These are phyloP conservation scores for Colletotrichum siamense DNA, from an alignment of 2,329 filamentous ascomycete genomes.

Conservation along the genomic window DNA sequence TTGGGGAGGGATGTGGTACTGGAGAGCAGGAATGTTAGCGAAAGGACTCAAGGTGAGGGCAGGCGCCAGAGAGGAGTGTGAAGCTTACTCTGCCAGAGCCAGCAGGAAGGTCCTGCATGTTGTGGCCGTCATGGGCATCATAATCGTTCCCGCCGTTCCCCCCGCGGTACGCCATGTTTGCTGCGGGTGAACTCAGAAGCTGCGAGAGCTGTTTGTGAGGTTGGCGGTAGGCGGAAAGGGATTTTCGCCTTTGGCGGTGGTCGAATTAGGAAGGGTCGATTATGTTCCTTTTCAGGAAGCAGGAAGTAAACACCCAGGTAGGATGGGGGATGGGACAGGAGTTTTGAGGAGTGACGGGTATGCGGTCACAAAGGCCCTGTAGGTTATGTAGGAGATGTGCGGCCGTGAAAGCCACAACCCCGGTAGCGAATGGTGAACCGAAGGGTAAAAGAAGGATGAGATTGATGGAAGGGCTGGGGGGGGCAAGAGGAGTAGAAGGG, in stretches of 20 bases:
- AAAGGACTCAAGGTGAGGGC: neutral
- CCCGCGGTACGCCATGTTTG: conserved; percentile 67
- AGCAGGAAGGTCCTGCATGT: conserved; percentile 69
- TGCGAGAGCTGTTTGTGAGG: neutral
- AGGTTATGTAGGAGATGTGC: conserved; percentile 8
- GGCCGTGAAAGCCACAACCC: conserved; percentile 20
- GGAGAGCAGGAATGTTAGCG: conserved; percentile 7
- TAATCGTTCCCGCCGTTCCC: conserved; percentile 45
- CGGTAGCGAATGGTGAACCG: conserved; percentile 15
- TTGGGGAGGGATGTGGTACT: conserved; percentile 65
- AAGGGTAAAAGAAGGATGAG: conserved; percentile 1
- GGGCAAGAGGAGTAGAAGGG: conserved; percentile 19
- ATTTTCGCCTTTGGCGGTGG: neutral
- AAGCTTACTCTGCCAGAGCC: conserved; percentile 62
- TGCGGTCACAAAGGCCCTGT: conserved; percentile 11
- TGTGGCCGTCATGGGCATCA: conserved; percentile 60
- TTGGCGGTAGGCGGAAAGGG: neutral
- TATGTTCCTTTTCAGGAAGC: neutral
- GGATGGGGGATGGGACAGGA: neutral
- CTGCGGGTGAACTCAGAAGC: conserved; percentile 14
- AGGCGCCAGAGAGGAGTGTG: conserved; percentile 12
- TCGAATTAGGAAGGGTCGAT: neutral
- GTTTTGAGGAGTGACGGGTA: conserved; percentile 1
- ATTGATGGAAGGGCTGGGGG: conserved; percentile 15
- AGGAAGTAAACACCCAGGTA: neutral